These are phyloP conservation scores for Candida freyschussii DNA, from an alignment of 1,139 yeast species.

Conservation along the genomic window DNA sequence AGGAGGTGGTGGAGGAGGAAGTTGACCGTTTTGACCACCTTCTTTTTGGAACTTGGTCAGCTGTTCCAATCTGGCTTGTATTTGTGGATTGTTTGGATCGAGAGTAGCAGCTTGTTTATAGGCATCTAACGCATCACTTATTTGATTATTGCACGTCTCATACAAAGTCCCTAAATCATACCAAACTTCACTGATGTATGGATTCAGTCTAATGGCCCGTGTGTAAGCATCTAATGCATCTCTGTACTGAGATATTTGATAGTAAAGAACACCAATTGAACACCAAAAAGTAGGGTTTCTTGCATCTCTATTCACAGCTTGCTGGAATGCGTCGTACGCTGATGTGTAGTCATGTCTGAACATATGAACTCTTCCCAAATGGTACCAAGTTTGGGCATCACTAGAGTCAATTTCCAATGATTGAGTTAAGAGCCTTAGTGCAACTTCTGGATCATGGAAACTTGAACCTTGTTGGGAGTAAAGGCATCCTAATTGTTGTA, in stretches of 20 bases:
- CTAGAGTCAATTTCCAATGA: conserved; percentile 83
- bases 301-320: conserved; percentile 94
- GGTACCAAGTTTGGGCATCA: conserved; percentile 97
- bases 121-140: conserved; percentile 93
- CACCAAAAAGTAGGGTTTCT: conserved; percentile 99
- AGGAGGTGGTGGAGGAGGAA: conserved; percentile 63
- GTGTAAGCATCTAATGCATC: conserved; percentile 98
- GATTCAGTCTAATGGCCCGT: conserved; percentile 90
- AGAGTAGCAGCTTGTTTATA: conserved; percentile 93
- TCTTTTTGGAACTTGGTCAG: conserved; percentile 72
- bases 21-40: conserved; percentile 48
- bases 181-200: conserved; percentile 97
- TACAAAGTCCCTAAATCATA: conserved; percentile 94
- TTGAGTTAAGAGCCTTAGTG: conserved; percentile 75
- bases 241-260: conserved; percentile 91
- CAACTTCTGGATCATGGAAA: conserved; percentile 77
- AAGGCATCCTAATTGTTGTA: conserved; percentile 93
- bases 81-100: conserved; percentile 92
- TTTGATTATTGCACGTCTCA: conserved; percentile 95
- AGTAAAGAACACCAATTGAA: conserved; percentile 93
- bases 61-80: conserved; percentile 86
- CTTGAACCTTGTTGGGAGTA: conserved; percentile 77
- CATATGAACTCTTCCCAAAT: conserved; percentile 95
- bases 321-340: conserved; percentile 97
- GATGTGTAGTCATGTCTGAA: conserved; percentile 90